These are phyloP conservation scores for Obelidium mucronatum DNA, from an alignment of 192 early-diverging fungal species.

Conservation along the genomic window DNA sequence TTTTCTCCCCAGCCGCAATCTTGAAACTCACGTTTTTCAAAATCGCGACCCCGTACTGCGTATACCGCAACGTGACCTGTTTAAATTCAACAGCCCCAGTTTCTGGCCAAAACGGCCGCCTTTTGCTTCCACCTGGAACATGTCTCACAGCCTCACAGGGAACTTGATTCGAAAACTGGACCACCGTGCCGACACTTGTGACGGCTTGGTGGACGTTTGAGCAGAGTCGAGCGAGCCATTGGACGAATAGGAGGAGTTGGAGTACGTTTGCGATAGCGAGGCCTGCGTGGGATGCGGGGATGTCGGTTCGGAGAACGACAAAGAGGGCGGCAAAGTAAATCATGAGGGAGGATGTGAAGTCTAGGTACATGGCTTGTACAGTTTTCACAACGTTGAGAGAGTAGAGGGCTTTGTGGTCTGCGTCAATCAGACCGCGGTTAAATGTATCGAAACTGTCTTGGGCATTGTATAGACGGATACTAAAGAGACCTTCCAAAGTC, in stretches of 20 bases:
- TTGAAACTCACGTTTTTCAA: constrained; percentile 78
- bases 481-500: constrained; percentile 74
- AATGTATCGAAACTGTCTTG: constrained; percentile 66
- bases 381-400: constrained; percentile 70
- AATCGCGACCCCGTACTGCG: constrained; percentile 68
- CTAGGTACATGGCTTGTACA: constrained; percentile 69
- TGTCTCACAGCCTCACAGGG: constrained; percentile 36
- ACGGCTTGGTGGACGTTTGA: constrained; percentile 68
- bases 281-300: constrained; percentile 54
- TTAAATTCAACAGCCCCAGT: constrained; percentile 66
- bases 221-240: constrained; percentile 66
- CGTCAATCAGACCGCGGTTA: constrained; percentile 69
- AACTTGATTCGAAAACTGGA: constrained; percentile 58
- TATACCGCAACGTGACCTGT: constrained; percentile 71
- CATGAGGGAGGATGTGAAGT: constrained; percentile 67
- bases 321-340: constrained; percentile 69
- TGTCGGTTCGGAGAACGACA: constrained; percentile 33
- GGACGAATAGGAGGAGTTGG: constrained; percentile 72
- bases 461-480: constrained; percentile 72
- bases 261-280: constrained; percentile 71
- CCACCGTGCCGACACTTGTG: constrained; percentile 63
- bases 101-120: constrained; percentile 57
- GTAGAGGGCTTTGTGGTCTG: constrained; percentile 74
- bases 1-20: constrained; percentile 76
- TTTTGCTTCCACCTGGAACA: constrained; percentile 36